phyloP scores from a whole-genome alignment of 129 eudicot species.

The Oenanthe sinensis region DNA sequence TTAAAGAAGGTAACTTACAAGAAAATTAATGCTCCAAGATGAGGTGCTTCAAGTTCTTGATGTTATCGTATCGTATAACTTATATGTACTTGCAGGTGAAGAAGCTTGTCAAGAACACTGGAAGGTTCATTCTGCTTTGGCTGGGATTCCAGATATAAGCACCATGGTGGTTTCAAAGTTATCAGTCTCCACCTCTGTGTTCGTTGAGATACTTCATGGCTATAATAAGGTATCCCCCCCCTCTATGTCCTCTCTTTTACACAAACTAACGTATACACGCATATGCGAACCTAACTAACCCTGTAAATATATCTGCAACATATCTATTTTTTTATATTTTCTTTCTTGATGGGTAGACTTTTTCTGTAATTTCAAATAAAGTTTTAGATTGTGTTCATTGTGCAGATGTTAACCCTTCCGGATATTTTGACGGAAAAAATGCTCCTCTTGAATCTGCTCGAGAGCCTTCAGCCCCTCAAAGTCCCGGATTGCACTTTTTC shows the following conservation, averaged over 20 bases:
- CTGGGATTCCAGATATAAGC: constrained; percentile 54
- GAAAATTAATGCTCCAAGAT: constrained; percentile 9
- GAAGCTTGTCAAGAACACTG: constrained; percentile 71
- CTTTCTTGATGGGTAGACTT: not conserved
- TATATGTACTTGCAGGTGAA: constrained; percentile 26
- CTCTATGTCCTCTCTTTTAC: not conserved
- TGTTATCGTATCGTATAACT: constrained; percentile 8
- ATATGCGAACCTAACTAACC: not conserved
- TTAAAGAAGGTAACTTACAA: constrained; percentile 39
- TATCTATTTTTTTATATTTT: not conserved
- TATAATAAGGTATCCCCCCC: constrained; percentile 50
- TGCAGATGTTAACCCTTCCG: constrained; percentile 53
- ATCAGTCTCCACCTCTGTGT: constrained; percentile 35
- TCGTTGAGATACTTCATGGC: constrained; percentile 58
- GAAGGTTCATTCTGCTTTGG: constrained; percentile 48
- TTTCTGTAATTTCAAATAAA: not conserved
- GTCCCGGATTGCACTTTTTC: constrained; percentile 27
- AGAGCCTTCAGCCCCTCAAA: constrained; percentile 51
- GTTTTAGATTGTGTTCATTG: constrained; percentile 12
- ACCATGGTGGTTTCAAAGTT: constrained; percentile 35
- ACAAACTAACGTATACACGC: not conserved
- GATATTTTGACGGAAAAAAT: constrained; percentile 32
- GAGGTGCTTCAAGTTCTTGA: not conserved
- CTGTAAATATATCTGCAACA: not conserved
- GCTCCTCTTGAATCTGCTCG: constrained; percentile 46